Evolutionary conservation across 148 eudicot species (phyloP).

Genomic region (Polygonum aviculare): DNA sequence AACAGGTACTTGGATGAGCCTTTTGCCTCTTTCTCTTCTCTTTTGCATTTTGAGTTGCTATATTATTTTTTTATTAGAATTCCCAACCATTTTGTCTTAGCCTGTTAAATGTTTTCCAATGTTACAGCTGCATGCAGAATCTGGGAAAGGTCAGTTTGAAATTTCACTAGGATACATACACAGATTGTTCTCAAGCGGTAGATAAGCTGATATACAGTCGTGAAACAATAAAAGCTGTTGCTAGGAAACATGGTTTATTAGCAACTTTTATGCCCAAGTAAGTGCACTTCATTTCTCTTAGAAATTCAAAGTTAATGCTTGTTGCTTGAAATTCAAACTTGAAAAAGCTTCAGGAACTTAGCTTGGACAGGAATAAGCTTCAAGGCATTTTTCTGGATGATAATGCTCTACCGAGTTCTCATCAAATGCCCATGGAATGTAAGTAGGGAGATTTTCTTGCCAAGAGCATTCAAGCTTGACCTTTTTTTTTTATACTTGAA

Average conservation of each 20-base stretch:
- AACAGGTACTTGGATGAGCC: conserved; percentile 44
- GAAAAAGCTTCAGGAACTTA: conserved; percentile 65
- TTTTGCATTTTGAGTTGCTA: not conserved
- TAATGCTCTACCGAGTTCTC: conserved; percentile 21
- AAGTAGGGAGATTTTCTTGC: conserved; percentile 19
- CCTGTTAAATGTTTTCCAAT: conserved; percentile 4
- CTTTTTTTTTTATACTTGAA: not conserved
- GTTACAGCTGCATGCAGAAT: conserved; percentile 71
- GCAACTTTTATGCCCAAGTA: conserved; percentile 97
- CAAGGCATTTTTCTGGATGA: conserved; percentile 64
- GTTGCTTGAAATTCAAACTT: conserved; percentile 27
- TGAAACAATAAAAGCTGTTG: conserved; percentile 69
- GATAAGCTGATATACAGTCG: conserved; percentile 73
- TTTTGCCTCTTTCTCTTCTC: not conserved
- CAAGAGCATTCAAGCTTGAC: not conserved
- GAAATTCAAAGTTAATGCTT: not conserved
- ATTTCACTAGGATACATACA: conserved; percentile 58
- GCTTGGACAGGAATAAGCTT: conserved; percentile 79
- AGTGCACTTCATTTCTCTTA: conserved; percentile 17
- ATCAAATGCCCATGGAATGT: conserved; percentile 46
- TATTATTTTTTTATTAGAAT: too few species aligned
- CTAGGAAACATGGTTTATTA: conserved; percentile 83
- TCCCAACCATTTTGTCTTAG: too few species aligned
- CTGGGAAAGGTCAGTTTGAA: conserved; percentile 92
- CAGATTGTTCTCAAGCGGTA: conserved; percentile 56